Percentiles rank a stretch among this genome's conserved stretches.
phyloP scores from a whole-genome alignment of 805 yeast species.

The Nakazawaea wickerhamii region DNA sequence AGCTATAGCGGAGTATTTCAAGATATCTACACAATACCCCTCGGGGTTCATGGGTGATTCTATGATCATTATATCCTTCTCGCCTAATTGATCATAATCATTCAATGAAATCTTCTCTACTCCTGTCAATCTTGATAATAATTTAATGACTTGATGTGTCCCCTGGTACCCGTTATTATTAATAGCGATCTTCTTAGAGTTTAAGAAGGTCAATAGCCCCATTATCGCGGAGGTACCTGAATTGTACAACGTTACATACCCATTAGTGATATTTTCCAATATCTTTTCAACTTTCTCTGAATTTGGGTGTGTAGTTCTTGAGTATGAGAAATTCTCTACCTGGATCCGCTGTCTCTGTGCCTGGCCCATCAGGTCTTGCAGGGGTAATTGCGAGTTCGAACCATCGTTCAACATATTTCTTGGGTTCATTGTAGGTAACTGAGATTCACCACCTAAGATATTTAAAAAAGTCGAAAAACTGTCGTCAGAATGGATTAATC shows the following conservation, averaged over 20 bases:
- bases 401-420: background rate
- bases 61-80: slow-evolving; percentile 41
- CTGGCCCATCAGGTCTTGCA: slow-evolving; percentile 1
- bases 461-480: slow-evolving; percentile 16
- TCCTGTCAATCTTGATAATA: slow-evolving; percentile 38
- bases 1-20: slow-evolving; percentile 36
- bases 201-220: slow-evolving; percentile 42
- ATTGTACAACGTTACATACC: slow-evolving; percentile 40
- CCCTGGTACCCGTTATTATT: slow-evolving; percentile 48
- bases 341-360: slow-evolving; percentile 7
- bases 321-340: slow-evolving; percentile 28
- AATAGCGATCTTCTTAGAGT: slow-evolving; percentile 39
- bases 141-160: slow-evolving; percentile 40
- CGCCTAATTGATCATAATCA: slow-evolving; percentile 27
- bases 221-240: slow-evolving; percentile 48
- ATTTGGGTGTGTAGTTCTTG: slow-evolving; percentile 42
- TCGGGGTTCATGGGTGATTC: slow-evolving; percentile 55
- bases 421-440: slow-evolving; percentile 2
- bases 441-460: slow-evolving; percentile 11
- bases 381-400: no score
- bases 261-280: slow-evolving; percentile 38
- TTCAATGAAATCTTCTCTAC: slow-evolving; percentile 31
- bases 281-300: slow-evolving; percentile 41
- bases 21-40: slow-evolving; percentile 38
- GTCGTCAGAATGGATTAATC: slow-evolving; percentile 32